These are phyloP conservation scores for Plicaturopsis crispa DNA, from an alignment of 768 basidiomycete species.

Conservation along the genomic window DNA sequence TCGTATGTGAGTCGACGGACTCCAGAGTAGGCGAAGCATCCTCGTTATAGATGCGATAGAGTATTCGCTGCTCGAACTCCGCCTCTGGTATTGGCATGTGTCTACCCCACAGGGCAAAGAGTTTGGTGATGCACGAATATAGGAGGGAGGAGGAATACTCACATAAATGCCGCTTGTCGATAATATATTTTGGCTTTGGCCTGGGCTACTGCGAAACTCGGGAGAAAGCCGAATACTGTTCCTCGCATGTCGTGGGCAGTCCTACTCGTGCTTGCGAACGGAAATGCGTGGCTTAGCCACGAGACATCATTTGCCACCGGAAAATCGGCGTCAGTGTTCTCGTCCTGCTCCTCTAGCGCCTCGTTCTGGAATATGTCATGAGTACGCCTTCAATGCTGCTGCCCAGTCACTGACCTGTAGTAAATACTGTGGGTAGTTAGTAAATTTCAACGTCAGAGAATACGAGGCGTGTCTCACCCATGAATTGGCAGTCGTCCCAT, in stretches of 20 bases:
- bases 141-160: too few species aligned
- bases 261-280: conserved; percentile 36
- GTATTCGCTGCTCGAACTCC: conserved; percentile 47
- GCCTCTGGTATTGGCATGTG: conserved; percentile 57
- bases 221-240: too few species aligned
- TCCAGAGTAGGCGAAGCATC: conserved; percentile 28
- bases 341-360: conserved; percentile 47
- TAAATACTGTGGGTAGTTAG: conserved; percentile 40
- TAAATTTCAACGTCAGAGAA: conserved; percentile 4
- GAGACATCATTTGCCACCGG: conserved; percentile 44
- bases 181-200: conserved; percentile 46
- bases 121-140: too few species aligned
- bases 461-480: conserved; percentile 41
- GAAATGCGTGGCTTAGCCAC: conserved; percentile 56
- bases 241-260: conserved; percentile 30
- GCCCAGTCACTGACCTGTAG: conserved; percentile 46
- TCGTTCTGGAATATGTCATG: conserved; percentile 37
- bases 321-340: conserved; percentile 25
- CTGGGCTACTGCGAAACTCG: conserved; percentile 18
- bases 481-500: conserved; percentile 58
- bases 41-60: conserved; percentile 44
- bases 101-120: conserved; percentile 27
- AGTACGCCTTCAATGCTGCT: not conserved
- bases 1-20: conserved; percentile 39
- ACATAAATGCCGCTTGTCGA: conserved; percentile 69